Base-by-base conservation (phyloP, 2,329 filamentous ascomycete genomes). In the Lachnellula suecica region DNA sequence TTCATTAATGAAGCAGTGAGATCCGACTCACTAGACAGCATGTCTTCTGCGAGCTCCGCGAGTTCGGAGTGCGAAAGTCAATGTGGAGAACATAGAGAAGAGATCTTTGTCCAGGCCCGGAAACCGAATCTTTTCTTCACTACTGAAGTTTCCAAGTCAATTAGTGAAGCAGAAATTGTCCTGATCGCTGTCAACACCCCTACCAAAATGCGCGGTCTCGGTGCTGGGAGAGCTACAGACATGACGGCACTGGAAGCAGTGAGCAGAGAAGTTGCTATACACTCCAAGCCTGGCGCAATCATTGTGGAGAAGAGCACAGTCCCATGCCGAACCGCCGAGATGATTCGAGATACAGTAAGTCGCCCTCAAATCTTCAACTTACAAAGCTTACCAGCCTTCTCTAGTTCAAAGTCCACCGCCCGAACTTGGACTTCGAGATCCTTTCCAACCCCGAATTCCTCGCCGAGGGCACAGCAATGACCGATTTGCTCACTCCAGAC, bases 221-320 rank as follows among this genome's bases (percentile, higher is more conserved):
- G 88, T 44, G 83, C 84, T 4, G 88, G 87, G 10, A 79, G 78
- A 58, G 88, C 88, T 0, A 87, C 87, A 15, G 87, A 92, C 61
- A 82, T 92, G 73, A 82, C 82, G 1, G 82, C 83, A 10, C 81
- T 92, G 23, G 88, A 92, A 67, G 82, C 82, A 17, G 88, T 87
- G 5, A 83, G 83, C 1, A 77, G 79, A 46, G 81, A 82, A 50
- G 84, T 92, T 29, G 88, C 87, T 9, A 74, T 81, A 58, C 75
- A 85, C 56, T 85, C 88, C 3, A 82, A 79, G 25, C 74, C 78
- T 17, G 85, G 84, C 44, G 82, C 86, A 49, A 88, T 92, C 50
- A 82, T 93, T 46, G 88, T 92, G 19, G 88, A 92, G 73, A 93
- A 92, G 74, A 88, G 83, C 51, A 93, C 89, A 0, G 89, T 92